Conservation (phyloP, 2,329 filamentous ascomycete genomes). For the Parafenestella ontariensis region DNA sequence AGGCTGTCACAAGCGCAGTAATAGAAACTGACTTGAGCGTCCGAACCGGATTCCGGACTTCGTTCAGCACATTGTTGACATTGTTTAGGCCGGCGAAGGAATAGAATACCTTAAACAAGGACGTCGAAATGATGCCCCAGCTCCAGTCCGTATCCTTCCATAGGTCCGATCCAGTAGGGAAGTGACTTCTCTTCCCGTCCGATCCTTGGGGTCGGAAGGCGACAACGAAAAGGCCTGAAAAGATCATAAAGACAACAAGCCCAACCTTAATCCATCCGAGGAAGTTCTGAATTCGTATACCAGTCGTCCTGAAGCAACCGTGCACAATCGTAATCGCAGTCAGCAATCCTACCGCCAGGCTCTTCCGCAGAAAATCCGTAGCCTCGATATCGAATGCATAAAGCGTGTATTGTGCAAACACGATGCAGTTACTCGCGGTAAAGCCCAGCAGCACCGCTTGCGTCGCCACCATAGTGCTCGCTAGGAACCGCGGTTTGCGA, state of each 20-base stretch:
- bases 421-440: constrained; percentile 73
- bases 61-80: constrained; percentile 73
- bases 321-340: constrained; percentile 49
- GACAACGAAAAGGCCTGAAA: constrained; percentile 48
- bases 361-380: constrained; percentile 61
- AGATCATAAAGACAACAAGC: constrained; percentile 48
- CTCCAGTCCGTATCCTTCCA: constrained; percentile 74
- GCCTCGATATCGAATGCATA: constrained; percentile 64
- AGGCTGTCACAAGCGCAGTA: constrained; percentile 66
- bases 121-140: constrained; percentile 71
- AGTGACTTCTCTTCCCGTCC: constrained; percentile 27
- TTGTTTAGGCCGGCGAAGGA: constrained; percentile 72
- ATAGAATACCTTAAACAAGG: constrained; percentile 72
- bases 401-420: constrained; percentile 70
- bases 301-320: constrained; percentile 46
- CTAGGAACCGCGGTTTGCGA: constrained; percentile 67
- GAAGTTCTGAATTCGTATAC: constrained; percentile 49
- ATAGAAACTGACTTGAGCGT: constrained; percentile 70
- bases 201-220: constrained; percentile 29
- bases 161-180: constrained; percentile 58
- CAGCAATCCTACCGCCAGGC: constrained; percentile 53
- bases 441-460: constrained; percentile 71
- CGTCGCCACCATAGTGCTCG: constrained; percentile 68
- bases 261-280: constrained; percentile 51
- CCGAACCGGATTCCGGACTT: constrained; percentile 71